These are phyloP conservation scores for Botryosphaeria agaves DNA, from an alignment of 2,329 filamentous ascomycete species.

Conservation along the genomic window DNA sequence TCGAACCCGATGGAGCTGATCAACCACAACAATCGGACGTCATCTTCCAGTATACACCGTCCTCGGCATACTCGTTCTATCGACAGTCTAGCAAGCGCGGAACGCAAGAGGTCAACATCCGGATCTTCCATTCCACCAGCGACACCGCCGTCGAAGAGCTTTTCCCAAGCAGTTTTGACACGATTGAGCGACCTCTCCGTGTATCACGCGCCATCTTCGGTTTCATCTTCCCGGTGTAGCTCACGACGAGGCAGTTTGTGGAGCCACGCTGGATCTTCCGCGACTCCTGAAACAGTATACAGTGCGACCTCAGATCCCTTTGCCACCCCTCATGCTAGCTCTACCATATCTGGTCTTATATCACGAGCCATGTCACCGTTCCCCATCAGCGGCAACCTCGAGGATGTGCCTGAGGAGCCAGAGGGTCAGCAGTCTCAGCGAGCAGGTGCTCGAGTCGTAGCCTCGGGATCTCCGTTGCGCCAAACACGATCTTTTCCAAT, in stretches of 20 bases:
- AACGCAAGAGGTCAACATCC: too few relatives aligned
- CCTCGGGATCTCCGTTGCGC: background rate
- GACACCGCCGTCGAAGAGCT: too few relatives aligned
- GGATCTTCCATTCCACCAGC: too few relatives aligned
- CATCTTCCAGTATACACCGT: constrained; percentile 1
- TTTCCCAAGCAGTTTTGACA: too few relatives aligned
- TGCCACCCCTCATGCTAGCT: too few relatives aligned
- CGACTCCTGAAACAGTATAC: constrained; percentile 10
- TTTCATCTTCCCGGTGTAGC: background rate
- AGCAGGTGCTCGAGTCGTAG: background rate
- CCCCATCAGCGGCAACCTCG: constrained; percentile 20
- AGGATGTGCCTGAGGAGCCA: constrained; percentile 28
- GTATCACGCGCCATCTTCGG: too few relatives aligned
- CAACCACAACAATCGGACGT: background rate
- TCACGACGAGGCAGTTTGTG: background rate
- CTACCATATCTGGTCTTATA: constrained; percentile 19
- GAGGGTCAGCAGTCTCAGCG: constrained; percentile 11
- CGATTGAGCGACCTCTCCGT: too few relatives aligned
- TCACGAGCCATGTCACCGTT: background rate
- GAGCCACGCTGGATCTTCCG: background rate
- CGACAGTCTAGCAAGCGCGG: too few relatives aligned
- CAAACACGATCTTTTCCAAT: too few relatives aligned
- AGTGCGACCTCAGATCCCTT: too few relatives aligned
- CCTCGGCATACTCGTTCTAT: constrained; percentile 18
- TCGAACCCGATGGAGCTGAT: background rate